phyloP scores from a whole-genome alignment of 164 flowering plant species.

The Tinospora cordifolia region DNA sequence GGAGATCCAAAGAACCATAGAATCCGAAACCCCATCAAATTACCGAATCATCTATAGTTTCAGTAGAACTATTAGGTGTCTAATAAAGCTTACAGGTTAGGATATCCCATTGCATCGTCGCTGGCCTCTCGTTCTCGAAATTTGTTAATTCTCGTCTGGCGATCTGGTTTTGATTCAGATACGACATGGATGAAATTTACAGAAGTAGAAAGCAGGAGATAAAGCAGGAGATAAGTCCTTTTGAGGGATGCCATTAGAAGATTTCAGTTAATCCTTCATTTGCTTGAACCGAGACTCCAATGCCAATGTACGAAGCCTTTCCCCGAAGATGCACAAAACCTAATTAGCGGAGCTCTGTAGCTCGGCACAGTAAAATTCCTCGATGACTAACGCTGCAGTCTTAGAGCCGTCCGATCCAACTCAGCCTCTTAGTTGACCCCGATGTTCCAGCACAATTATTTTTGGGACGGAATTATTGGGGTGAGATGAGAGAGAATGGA shows the following conservation, averaged over 20 bases:
- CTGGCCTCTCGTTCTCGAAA: constrained; percentile 75
- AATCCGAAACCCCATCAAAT: background rate
- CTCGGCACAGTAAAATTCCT: too few species aligned
- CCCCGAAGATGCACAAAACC: background rate
- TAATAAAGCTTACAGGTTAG: constrained; percentile 48
- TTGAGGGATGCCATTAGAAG: background rate
- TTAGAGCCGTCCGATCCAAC: too few species aligned
- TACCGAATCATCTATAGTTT: too few species aligned
- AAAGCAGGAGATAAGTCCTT: background rate
- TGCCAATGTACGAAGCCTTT: background rate
- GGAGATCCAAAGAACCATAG: background rate
- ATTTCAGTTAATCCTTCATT: background rate
- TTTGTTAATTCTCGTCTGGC: constrained; percentile 30
- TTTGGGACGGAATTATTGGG: too few species aligned
- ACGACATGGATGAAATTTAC: background rate
- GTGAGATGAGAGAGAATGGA: too few species aligned
- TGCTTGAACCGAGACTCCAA: background rate
- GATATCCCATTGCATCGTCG: constrained; percentile 71
- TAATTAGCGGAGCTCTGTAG: background rate
- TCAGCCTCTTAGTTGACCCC: too few species aligned
- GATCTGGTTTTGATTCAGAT: background rate
- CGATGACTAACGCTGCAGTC: too few species aligned
- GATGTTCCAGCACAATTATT: too few species aligned
- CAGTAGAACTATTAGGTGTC: too few species aligned
- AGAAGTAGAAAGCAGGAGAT: background rate